Evolutionary conservation across 192 early-diverging fungal species (phyloP), one percentile per base, ranked within the genome.

Genomic region (Allomyces macrogynus): DNA sequence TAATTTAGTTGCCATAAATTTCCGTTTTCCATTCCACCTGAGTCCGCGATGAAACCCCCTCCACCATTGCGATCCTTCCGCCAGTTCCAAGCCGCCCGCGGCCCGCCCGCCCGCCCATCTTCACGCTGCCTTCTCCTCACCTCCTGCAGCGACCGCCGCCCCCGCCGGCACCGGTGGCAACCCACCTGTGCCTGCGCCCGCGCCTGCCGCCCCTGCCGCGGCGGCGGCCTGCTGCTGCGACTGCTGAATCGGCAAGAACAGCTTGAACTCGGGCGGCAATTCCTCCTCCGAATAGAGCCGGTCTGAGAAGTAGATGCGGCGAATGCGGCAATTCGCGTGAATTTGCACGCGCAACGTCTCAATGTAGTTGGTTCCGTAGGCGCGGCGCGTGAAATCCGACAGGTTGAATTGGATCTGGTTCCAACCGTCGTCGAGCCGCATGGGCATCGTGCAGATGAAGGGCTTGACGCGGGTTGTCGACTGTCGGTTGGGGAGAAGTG

Each of bases 401-500:
- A 97, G 69, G 68, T 97, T 89, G 69, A 97, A 81, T 63, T 87
- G 86, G 66, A 97, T 83, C 71, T 97, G 89, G 71, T 97, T 97
- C 94, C 94, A 97, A 8, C 91, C 92, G 65, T 86, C 80, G 67
- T 97, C 94, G 54, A 97, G 74, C 10, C 88, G 82, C 81, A 97
- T 78, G 1, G 92, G 94, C 89, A 97, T 87, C 1, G 88, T 89
- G 43, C 87, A 86, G 64, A 97, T 88, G 43, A 83, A 86, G 5
- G 90, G 88, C 63, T 91, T 89, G 62, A 91, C 87, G 23, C 87
- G 76, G 8, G 90, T 92, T 26, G 80, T 79, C 5, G 82, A 78
- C 88, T 92, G 70, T n/a, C n/a, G n/a, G n/a, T n/a, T n/a, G n/a
- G n/a, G n/a, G n/a, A n/a, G n/a, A n/a, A n/a, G n/a, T n/a, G n/a